These are phyloP conservation scores for Vanrija humicola DNA, from an alignment of 1,284 basidiomycete species.

Conservation along the genomic window DNA sequence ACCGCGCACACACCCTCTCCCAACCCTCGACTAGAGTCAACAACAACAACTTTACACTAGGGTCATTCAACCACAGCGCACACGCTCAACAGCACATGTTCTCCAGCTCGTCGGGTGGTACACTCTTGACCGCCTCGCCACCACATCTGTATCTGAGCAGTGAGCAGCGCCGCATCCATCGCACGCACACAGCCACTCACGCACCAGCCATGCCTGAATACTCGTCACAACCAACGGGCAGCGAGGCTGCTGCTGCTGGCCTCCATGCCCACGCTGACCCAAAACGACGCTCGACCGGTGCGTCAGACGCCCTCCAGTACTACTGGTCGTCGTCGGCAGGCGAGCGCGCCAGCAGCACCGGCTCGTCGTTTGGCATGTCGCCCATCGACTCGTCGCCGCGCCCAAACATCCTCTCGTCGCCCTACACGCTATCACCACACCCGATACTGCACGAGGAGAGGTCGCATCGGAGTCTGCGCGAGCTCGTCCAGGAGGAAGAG, in stretches of 20 bases:
- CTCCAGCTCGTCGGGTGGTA: too few species aligned
- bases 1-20: too few species aligned
- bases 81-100: too few species aligned
- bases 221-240: neutral
- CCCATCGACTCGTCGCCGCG: conserved; percentile 11
- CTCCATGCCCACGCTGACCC: neutral
- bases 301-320: conserved; percentile 39
- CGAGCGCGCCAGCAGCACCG: conserved; percentile 34
- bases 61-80: too few species aligned
- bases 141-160: too few species aligned
- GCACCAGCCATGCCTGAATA: conserved; percentile 15
- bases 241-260: neutral
- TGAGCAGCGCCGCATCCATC: neutral
- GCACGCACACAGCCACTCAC: neutral
- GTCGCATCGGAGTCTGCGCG: conserved; percentile 6
- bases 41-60: too few species aligned
- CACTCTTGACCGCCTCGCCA: too few species aligned
- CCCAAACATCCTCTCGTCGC: conserved; percentile 6
- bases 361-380: conserved; percentile 27
- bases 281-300: conserved; percentile 32
- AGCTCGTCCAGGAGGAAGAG: conserved; percentile 6
- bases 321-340: conserved; percentile 42
- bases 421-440: conserved; percentile 16
- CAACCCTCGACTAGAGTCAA: too few species aligned
- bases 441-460: neutral